These are phyloP conservation scores for Tylopilus subfusipes DNA, from an alignment of 768 basidiomycete genomes.

Conservation along the genomic window DNA sequence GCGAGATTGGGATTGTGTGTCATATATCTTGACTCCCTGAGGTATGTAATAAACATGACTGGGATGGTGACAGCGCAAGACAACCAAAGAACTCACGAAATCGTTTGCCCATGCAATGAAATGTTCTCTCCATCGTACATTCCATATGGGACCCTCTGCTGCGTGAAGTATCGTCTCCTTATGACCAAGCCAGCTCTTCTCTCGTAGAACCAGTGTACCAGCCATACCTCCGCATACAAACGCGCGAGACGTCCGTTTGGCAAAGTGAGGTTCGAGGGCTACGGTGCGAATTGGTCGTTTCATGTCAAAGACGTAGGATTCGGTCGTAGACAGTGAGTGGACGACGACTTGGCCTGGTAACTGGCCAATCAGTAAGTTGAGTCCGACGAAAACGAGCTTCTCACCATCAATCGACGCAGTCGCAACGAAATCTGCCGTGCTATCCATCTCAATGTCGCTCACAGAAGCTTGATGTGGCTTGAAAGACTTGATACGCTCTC, in stretches of 20 bases:
- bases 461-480: slow-evolving; percentile 88
- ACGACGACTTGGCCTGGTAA: slow-evolving; percentile 84
- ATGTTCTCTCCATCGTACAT: slow-evolving; percentile 77
- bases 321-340: slow-evolving; percentile 72
- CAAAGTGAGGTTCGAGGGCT: slow-evolving; percentile 87
- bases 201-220: slow-evolving; percentile 79
- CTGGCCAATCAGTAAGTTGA: slow-evolving; percentile 46
- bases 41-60: not conserved
- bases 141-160: slow-evolving; percentile 95
- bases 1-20: slow-evolving; percentile 68
- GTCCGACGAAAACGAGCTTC: slow-evolving; percentile 34
- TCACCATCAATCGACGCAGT: slow-evolving; percentile 93
- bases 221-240: slow-evolving; percentile 93
- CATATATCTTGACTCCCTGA: slow-evolving; percentile 93
- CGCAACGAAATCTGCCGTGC: slow-evolving; percentile 82
- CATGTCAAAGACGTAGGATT: slow-evolving; percentile 84
- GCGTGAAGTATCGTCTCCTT: slow-evolving; percentile 80
- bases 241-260: slow-evolving; percentile 68
- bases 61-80: not conserved
- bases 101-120: slow-evolving; percentile 98
- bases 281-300: slow-evolving; percentile 90
- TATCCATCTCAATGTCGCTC: slow-evolving; percentile 80
- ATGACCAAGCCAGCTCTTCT: slow-evolving; percentile 96
- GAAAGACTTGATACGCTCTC: slow-evolving; percentile 82
- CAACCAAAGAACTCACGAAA: slow-evolving; percentile 47